Evolutionary conservation across 2,329 filamentous ascomycete genomes (phyloP).

Genomic region (Chrysosporium keratinophilum): DNA sequence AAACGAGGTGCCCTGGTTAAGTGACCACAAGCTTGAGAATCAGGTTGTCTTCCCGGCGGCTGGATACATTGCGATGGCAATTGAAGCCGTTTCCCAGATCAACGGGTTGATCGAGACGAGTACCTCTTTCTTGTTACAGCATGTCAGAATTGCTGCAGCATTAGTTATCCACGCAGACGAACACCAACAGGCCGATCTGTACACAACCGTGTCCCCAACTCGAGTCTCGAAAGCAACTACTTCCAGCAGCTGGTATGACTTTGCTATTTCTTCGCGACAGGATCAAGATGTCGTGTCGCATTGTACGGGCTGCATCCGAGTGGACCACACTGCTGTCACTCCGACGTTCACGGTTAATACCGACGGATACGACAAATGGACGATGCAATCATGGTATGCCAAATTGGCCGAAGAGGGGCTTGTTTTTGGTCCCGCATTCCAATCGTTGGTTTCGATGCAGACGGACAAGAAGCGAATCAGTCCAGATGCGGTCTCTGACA

Average conservation of each 20-base stretch:
- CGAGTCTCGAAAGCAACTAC: not conserved
- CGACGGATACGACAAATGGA: not conserved
- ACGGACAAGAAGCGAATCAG: not conserved
- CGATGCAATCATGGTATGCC: not conserved
- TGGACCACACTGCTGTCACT: not conserved
- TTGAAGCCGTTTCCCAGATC: conserved; percentile 28
- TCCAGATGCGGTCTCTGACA: not conserved
- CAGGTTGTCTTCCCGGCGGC: conserved; percentile 36
- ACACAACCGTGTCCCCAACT: not conserved
- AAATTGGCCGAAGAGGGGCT: not conserved
- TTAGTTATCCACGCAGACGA: not conserved
- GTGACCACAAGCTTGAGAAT: conserved; percentile 33
- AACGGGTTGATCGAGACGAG: not conserved
- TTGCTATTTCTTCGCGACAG: conserved; percentile 1
- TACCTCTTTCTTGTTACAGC: not conserved
- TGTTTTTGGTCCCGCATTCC: conserved; percentile 10
- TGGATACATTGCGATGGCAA: conserved; percentile 35
- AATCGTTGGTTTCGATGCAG: not conserved
- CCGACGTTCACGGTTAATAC: not conserved
- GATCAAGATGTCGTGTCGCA: not conserved
- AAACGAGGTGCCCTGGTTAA: conserved; percentile 31
- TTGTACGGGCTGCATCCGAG: not conserved
- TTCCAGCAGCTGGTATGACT: conserved; percentile 3
- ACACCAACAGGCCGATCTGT: not conserved
- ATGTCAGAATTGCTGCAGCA: not conserved